phyloP scores from a whole-genome alignment of 73 alveolate species.

The Paramecium tetraurelia region DNA sequence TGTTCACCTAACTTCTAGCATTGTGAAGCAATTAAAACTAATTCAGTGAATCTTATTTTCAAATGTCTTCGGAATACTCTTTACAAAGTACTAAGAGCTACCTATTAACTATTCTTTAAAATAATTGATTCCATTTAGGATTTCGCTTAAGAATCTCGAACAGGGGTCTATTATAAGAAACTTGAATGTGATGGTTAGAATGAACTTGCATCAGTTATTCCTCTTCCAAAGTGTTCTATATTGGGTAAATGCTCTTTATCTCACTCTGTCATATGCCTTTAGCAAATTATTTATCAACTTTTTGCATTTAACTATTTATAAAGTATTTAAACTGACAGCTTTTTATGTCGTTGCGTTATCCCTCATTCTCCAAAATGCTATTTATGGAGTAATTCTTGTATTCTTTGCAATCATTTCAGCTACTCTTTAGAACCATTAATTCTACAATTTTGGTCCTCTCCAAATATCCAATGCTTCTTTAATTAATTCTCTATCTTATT shows the following conservation, averaged over 20 bases:
- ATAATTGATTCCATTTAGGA: conserved; percentile 2
- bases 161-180: neutral
- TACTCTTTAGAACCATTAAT: conserved; percentile 14
- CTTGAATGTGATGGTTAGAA: conserved; percentile 25
- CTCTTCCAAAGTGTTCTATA: conserved; percentile 32
- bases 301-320: conserved; percentile 7
- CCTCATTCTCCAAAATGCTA: conserved; percentile 37
- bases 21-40: neutral
- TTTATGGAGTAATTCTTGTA: conserved; percentile 32
- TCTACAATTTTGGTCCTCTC: conserved; percentile 33
- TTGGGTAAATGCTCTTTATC: neutral
- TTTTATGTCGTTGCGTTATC: neutral
- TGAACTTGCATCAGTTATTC: conserved; percentile 18
- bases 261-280: conserved; percentile 9
- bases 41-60: neutral
- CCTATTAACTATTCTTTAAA: neutral
- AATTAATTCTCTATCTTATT: neutral
- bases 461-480: neutral
- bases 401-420: conserved; percentile 39
- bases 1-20: neutral
- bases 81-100: neutral
- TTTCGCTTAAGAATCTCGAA: neutral
- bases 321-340: neutral
- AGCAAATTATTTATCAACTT: neutral
- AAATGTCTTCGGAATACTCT: neutral